phyloP scores from a whole-genome alignment of 116 monocot species.

The Phalaenopsis hybrid region DNA sequence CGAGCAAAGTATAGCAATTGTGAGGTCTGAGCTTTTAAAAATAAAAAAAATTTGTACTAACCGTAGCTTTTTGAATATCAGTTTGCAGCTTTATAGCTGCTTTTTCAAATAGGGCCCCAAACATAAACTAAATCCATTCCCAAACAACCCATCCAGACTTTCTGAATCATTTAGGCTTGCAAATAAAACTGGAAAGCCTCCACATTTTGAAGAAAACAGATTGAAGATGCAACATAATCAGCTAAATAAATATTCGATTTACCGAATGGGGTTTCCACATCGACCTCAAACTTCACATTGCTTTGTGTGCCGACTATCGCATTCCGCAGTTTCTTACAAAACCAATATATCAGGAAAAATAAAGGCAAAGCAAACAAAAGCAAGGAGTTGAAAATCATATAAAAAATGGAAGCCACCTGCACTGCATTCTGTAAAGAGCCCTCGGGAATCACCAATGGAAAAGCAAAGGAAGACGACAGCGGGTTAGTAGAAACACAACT shows the following conservation, averaged over 20 bases:
- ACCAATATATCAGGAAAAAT: slow-evolving; percentile 1
- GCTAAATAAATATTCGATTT: slow-evolving; percentile 4
- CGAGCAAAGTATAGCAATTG: too few species aligned
- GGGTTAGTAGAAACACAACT: slow-evolving; percentile 83
- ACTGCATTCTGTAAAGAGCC: slow-evolving; percentile 35
- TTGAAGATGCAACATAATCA: background rate
- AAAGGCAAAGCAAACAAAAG: background rate
- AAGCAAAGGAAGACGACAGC: slow-evolving; percentile 73
- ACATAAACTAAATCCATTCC: too few species aligned
- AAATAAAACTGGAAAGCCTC: too few species aligned
- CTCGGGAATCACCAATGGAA: slow-evolving; percentile 57
- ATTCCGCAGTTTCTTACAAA: slow-evolving; percentile 44
- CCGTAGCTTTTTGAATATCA: too few species aligned
- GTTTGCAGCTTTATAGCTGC: too few species aligned
- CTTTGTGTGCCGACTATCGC: slow-evolving; percentile 75
- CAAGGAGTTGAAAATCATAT: background rate
- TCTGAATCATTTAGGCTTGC: too few species aligned
- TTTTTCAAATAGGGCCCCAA: too few species aligned
- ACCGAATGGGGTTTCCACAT: slow-evolving; percentile 66
- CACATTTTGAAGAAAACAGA: too few species aligned
- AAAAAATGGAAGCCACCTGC: slow-evolving; percentile 26
- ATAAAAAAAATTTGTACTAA: too few species aligned
- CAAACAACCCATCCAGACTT: too few species aligned
- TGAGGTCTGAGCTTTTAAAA: too few species aligned
- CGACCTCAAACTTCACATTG: slow-evolving; percentile 55